Evolutionary conservation across 2,329 filamentous ascomycete species (phyloP), one percentile per base, ranked within the genome.

Genomic region (Clarireedia sp.): DNA sequence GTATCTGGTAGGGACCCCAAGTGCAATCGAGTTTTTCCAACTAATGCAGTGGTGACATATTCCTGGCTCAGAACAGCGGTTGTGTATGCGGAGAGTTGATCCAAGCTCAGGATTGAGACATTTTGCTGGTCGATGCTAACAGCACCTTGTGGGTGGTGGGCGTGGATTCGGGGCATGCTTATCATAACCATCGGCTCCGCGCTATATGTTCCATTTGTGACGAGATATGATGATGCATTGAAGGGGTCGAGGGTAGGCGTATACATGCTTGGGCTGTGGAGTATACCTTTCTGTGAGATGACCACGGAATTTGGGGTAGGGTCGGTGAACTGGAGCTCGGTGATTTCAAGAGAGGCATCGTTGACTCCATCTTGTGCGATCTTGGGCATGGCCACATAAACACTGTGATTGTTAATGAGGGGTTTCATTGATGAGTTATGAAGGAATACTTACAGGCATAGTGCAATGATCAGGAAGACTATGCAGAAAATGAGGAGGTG

Each of bases 361-460:
- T 80, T 74, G 62, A 84, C 74, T 50, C 75, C 74, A 41, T 67
- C 57, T 62, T 83, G 81, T 36, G 80, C 80, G 56, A 79, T 80
- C 33, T 76, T 74, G 17, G 80, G 81, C 62, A 83, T 80, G 3
- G 68, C 80, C 51, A 83, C 80, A 62, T 76, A 84, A 47, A 83
- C 72, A 40, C 78, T 80, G 60, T 26, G 37, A 16, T 44, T 43
- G 24, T 54, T 14, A 54, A 43, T 23, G 36, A 9, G 7, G 49
- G 7, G 38, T 49, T 24, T 41, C 19, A 38, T 5, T 24, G 16
- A 23, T 44, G 51, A 51, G 29, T 48, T 33, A 7, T 24, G 17
- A 12, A 40, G 16, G 21, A 24, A 16, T 29, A 71, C 78, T 72
- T 74, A 82, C 79, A 85, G 67, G 38, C 78, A 79, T 36, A 85